Conservation (phyloP, 345 rosid genomes). For the Erysimum cheiranthoides region DNA sequence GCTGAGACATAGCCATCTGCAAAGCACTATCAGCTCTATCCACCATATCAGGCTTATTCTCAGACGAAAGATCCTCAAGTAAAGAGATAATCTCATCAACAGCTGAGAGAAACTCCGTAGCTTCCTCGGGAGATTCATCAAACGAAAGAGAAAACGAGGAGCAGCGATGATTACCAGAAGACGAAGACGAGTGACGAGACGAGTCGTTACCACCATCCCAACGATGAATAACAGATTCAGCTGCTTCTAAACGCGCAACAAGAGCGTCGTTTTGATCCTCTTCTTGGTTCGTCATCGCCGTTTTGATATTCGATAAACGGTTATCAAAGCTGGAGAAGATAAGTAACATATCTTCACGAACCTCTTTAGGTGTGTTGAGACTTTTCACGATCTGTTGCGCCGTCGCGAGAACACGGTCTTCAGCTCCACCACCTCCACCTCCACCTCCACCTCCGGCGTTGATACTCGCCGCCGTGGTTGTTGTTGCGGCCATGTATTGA, state of each 20-base stretch:
- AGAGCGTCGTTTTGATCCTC: slow-evolving; percentile 44
- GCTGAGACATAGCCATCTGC: slow-evolving; percentile 89
- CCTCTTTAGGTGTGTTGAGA: slow-evolving; percentile 88
- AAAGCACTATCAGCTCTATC: slow-evolving; percentile 88
- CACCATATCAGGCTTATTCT: slow-evolving; percentile 54
- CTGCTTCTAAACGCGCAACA: slow-evolving; percentile 59
- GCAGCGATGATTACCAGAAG: slow-evolving; percentile 51
- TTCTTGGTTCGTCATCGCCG: slow-evolving; percentile 58
- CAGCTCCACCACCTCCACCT: slow-evolving; percentile 47
- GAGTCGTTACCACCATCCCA: slow-evolving; percentile 56
- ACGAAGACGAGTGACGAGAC: slow-evolving; percentile 49
- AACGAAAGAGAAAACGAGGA: slow-evolving; percentile 53
- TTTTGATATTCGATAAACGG: slow-evolving; percentile 84
- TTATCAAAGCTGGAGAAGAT: slow-evolving; percentile 96
- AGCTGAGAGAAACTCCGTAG: slow-evolving; percentile 66
- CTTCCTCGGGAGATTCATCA: slow-evolving; percentile 80
- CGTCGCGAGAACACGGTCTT: slow-evolving; percentile 96
- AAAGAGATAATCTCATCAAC: slow-evolving; percentile 76
- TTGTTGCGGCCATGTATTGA: slow-evolving; percentile 39
- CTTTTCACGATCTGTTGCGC: slow-evolving; percentile 98
- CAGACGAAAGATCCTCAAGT: slow-evolving; percentile 55
- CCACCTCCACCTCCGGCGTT: slow-evolving; percentile 35
- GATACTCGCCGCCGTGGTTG: slow-evolving; percentile 53
- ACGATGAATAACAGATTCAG: slow-evolving; percentile 71
- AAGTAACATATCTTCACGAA: slow-evolving; percentile 90